A percentile compares a stretch with the other conserved stretches of the same genome.
phyloP scores from a whole-genome alignment of 805 yeast species.

The Candida qinlingensis region DNA sequence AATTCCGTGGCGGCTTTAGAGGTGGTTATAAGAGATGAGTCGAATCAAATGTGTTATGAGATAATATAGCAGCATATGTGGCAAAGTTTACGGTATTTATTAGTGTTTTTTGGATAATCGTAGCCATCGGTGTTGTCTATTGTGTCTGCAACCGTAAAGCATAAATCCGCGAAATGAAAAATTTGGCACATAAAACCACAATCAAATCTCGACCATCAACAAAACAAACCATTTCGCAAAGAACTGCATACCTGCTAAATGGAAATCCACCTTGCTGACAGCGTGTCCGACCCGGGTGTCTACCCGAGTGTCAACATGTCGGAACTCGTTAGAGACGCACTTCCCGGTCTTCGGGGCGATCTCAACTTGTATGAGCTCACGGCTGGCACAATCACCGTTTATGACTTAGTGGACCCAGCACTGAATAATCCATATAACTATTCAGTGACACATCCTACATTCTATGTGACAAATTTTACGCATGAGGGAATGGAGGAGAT shows the following conservation, averaged over 20 bases:
- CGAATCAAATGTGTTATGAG: neutral
- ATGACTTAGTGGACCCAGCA: too few relatives aligned
- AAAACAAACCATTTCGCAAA: too few relatives aligned
- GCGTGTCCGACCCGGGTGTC: neutral
- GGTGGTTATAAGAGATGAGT: neutral
- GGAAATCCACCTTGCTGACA: neutral
- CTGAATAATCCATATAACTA: neutral
- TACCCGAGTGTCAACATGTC: neutral
- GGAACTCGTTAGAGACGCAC: slow-evolving; percentile 2
- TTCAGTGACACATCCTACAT: slow-evolving; percentile 31
- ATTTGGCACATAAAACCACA: too few relatives aligned
- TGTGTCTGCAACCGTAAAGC: too few relatives aligned
- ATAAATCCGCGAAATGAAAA: too few relatives aligned
- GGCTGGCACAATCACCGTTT: slow-evolving; percentile 10
- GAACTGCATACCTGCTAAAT: too few relatives aligned
- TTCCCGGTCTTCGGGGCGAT: slow-evolving; percentile 10
- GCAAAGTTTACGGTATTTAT: too few relatives aligned
- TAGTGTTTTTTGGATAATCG: too few relatives aligned
- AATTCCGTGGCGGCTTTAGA: slow-evolving; percentile 3
- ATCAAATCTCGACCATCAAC: too few relatives aligned
- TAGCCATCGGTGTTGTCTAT: too few relatives aligned
- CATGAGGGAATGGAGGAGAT: slow-evolving; percentile 5
- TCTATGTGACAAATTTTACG: slow-evolving; percentile 44
- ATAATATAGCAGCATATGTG: too few relatives aligned
- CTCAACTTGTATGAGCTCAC: slow-evolving; percentile 21